Evolutionary conservation across 768 basidiomycete species (phyloP), one percentile per base, ranked within the genome.

Genomic region (Podaxis sp.): DNA sequence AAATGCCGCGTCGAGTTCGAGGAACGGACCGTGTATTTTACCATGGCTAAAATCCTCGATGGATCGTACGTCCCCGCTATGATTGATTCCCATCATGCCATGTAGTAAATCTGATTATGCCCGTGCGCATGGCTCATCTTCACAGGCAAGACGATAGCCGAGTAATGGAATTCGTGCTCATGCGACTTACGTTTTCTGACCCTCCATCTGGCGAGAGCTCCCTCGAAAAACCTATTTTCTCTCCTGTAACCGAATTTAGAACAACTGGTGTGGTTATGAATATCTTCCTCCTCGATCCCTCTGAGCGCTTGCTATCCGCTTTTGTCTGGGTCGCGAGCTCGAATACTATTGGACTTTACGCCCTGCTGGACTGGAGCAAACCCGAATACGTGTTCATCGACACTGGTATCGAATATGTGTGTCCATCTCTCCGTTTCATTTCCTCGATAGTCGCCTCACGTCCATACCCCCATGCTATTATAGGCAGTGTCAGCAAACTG

Each of bases 1-100:
- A 91, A 91, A 68, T 90, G 89, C 66, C 75, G 89, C 8, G 88
- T 91, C 17, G 89, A 90, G 68, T 90, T 89, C 68, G 88, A 89
- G 44, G 82, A 85, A 65, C 76, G 85, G 62, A 84, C 85, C 0
- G 88, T 90, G 38, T 91, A 83, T 72, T 89, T 91, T 67, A 88
- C 86, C 0, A 90, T 90, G 88, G 89, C 89, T 1, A 87, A 85
- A 69, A 80, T 86, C 30, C 66, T 88, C 22, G 70, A 76, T 36
- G 78, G 77, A 63, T 77, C 79, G 83, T 84, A 70, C 75, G 82
- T 80, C 11, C 17, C 38, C 13, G 40, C 49, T 50, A 13, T 28
- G 49, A 24, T 37, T 49, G 30, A 28, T 28, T 60, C n/a, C 36
- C 26, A 61, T 56, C 17, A 36, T 48, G 53, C 54, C 22, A 40